These are phyloP conservation scores for Talaromyces amestolkiae DNA, from an alignment of 2,329 filamentous ascomycete genomes.

Conservation along the genomic window DNA sequence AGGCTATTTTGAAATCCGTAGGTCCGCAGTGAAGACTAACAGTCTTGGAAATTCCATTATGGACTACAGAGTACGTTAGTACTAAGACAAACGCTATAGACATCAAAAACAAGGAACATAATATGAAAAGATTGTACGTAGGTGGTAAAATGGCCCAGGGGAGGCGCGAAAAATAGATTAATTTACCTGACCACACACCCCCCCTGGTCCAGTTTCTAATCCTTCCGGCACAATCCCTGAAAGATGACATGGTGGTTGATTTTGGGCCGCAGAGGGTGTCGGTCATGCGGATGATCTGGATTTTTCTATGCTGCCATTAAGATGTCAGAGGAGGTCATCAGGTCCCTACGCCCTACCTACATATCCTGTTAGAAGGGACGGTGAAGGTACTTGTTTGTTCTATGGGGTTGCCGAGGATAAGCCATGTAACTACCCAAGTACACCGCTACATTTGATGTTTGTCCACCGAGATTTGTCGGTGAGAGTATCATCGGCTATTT, in stretches of 20 bases:
- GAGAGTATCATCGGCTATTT: background rate
- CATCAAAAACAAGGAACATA: background rate
- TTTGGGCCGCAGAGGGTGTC: slow-evolving; percentile 16
- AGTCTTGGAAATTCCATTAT: background rate
- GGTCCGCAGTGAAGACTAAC: background rate
- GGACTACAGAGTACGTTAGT: background rate
- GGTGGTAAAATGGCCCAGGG: background rate
- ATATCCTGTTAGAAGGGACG: background rate
- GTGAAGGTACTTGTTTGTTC: slow-evolving; percentile 5
- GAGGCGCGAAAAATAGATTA: background rate
- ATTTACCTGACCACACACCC: background rate
- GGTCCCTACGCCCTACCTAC: background rate
- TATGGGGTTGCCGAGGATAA: background rate
- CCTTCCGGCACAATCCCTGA: background rate
- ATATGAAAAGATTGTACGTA: background rate
- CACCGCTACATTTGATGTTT: slow-evolving; percentile 12
- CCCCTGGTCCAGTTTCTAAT: background rate
- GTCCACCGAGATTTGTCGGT: background rate
- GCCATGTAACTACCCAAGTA: slow-evolving; percentile 5
- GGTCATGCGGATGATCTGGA: slow-evolving; percentile 20
- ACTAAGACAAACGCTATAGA: background rate
- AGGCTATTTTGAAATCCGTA: background rate
- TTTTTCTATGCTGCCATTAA: background rate
- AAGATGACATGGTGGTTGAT: slow-evolving; percentile 10
- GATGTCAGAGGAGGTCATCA: background rate